Conservation (phyloP, 305 asterid genomes). For the Nicotiana rustica region DNA sequence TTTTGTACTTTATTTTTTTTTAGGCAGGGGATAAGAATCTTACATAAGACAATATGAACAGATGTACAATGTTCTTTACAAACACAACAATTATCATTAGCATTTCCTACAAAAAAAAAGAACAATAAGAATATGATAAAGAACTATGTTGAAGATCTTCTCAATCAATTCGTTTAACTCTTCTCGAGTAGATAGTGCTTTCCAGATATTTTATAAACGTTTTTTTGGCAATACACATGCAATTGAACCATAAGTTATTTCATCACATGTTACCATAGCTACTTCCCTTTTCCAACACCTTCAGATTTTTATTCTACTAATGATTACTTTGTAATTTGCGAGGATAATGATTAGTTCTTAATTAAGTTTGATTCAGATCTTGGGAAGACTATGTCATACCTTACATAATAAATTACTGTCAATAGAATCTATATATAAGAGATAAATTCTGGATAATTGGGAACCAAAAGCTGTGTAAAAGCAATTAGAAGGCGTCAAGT, state of each 20-base stretch:
- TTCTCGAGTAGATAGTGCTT: background rate
- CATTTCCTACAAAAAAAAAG: background rate
- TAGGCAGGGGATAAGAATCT: slow-evolving; percentile 17
- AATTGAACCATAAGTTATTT: slow-evolving; percentile 6
- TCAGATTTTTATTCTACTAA: background rate
- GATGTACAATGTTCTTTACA: slow-evolving; percentile 3
- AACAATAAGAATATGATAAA: background rate
- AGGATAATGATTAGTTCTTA: background rate
- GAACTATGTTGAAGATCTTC: slow-evolving; percentile 20
- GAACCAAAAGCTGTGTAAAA: background rate
- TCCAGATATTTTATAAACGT: background rate
- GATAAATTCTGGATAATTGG: too few species aligned
- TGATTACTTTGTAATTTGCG: background rate
- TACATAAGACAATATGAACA: slow-evolving; percentile 29
- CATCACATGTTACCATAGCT: background rate
- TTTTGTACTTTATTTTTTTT: background rate
- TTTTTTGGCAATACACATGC: background rate
- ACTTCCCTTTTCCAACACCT: background rate
- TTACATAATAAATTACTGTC: background rate
- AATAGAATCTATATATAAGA: too few species aligned
- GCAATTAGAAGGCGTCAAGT: too few species aligned
- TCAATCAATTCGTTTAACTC: slow-evolving; percentile 27
- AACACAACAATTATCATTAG: background rate
- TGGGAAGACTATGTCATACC: background rate
- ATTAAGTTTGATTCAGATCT: background rate